These are phyloP conservation scores for Pythium rhizo-oryzae DNA, from an alignment of 352 stramenopile genomes.

Conservation along the genomic window DNA sequence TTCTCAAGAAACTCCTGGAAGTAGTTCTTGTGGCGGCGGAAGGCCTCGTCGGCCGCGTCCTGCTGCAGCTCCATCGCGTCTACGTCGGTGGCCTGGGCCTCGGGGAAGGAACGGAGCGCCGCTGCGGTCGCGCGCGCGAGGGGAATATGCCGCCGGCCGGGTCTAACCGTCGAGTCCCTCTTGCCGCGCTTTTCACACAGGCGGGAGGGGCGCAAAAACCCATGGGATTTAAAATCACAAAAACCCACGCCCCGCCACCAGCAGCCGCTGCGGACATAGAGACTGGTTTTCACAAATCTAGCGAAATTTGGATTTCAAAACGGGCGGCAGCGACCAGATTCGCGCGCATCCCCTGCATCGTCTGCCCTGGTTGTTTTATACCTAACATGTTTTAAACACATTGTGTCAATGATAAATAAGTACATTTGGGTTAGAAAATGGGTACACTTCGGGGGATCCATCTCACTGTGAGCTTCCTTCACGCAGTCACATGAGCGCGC, in stretches of 20 bases:
- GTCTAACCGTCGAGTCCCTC: neutral
- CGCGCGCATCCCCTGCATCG: conserved; percentile 13
- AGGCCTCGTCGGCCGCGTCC: conserved; percentile 83
- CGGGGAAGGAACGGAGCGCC: no score
- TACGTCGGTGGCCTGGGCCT: no score
- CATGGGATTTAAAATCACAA: conserved; percentile 14
- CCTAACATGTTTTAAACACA: conserved; percentile 12
- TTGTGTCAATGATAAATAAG: conserved; percentile 2
- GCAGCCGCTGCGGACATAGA: neutral
- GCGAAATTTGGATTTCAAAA: conserved; percentile 34
- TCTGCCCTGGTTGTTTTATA: neutral
- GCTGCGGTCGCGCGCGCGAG: neutral
- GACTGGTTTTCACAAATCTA: conserved; percentile 15
- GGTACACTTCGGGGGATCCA: conserved; percentile 8
- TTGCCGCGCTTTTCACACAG: conserved; percentile 22
- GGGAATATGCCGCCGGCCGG: neutral
- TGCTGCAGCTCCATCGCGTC: conserved; percentile 76
- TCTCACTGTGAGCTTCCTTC: neutral
- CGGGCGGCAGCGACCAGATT: neutral
- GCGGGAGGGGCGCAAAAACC: conserved; percentile 18
- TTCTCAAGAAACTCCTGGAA: conserved; percentile 84
- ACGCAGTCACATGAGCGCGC: conserved; percentile 53
- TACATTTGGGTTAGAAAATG: conserved; percentile 10
- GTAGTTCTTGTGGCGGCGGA: conserved; percentile 89
- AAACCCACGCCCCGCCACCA: conserved; percentile 12